Evolutionary conservation across 1,284 basidiomycete species (phyloP), one percentile per base, ranked within the genome.

Genomic region (Hemileia vastatrix): DNA sequence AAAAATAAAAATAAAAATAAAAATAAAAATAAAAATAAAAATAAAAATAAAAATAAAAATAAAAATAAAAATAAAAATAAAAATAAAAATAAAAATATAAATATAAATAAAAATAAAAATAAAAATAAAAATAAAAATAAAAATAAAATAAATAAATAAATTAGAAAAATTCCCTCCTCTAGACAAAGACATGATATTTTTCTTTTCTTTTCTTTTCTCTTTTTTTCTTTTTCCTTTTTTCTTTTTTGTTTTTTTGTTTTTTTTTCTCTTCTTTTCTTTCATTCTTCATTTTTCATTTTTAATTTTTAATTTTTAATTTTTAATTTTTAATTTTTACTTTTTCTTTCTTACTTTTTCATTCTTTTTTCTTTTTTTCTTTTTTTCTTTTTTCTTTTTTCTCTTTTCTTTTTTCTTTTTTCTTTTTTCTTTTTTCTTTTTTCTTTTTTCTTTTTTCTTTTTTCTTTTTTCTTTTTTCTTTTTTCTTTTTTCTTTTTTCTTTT

Each of bases 381-480:
- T n/a, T n/a, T n/a, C 44, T 18, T 31, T 23, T 21, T 40, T 21
- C 31, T 58, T 15, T n/a, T 33, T 32, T 1, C 50, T 33, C 13
- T 15, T 21, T 15, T 44, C 49, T 6, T 43, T 24, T 43, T 32
- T 49, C 36, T 57, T 19, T 19, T 24, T n/a, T 19, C 31, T 32
- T 43, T 40, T 15, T 6, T 33, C 4, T 9, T n/a, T 3, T 8
- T 47, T n/a, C n/a, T 60, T n/a, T n/a, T n/a, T 31, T 53, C 50
- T 21, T 61, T 51, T 19, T 48, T 33, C 19, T 45, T 18, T 18
- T 27, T 1, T 61, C 58, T 3, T 61, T 44, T 15, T 45, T 52
- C 6, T 61, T 52, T 4, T 54, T 45, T 11, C 49, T 45, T 3
- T 54, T 52, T 3, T 54, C 59, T 0, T 61, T 52, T 3, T 61